These are phyloP conservation scores for Blastocystis sp. DNA, from an alignment of 352 stramenopile species.

Conservation along the genomic window DNA sequence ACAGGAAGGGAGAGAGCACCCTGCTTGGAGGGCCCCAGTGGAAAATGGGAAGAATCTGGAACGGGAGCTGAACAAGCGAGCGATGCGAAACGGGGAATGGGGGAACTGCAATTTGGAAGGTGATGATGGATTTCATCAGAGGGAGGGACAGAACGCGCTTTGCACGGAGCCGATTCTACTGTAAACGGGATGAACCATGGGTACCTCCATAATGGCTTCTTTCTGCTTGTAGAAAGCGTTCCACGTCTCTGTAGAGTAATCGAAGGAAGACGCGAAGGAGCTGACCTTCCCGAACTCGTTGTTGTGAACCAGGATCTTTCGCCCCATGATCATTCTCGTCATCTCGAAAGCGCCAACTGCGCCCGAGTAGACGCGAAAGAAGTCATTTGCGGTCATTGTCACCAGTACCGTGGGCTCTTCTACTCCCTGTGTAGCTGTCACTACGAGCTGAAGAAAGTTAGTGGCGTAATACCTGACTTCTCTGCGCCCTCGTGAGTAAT, in stretches of 20 bases:
- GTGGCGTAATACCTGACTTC: neutral
- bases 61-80: neutral
- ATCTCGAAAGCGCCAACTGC: conserved; percentile 15
- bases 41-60: neutral
- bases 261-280: conserved; percentile 54
- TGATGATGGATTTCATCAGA: neutral
- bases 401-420: conserved; percentile 18
- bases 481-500: neutral
- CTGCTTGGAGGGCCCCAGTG: neutral
- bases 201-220: neutral
- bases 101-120: neutral
- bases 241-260: conserved; percentile 39
- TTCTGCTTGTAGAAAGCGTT: conserved; percentile 19
- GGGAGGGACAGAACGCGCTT: neutral
- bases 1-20: conserved; percentile 16
- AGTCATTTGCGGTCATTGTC: conserved; percentile 29
- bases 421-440: neutral
- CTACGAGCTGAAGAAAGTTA: neutral
- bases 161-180: neutral
- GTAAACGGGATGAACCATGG: neutral
- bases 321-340: conserved; percentile 29
- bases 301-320: conserved; percentile 2
- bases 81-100: neutral
- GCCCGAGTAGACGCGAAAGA: conserved; percentile 45
- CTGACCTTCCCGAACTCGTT: conserved; percentile 41